phyloP scores from a whole-genome alignment of 768 basidiomycete species.

The Tephrocybe sp. region DNA sequence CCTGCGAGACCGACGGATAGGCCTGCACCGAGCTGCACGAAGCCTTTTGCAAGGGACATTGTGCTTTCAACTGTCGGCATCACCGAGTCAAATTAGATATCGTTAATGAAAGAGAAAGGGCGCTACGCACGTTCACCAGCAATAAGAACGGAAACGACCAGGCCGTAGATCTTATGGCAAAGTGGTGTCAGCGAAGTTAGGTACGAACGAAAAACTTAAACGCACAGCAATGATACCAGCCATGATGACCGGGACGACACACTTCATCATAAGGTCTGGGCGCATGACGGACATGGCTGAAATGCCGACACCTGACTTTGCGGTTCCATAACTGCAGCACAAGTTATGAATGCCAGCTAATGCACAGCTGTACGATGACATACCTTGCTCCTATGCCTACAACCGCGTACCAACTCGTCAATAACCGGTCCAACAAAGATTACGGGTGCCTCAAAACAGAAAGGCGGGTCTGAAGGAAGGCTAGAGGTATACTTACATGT shows the following conservation, averaged over 20 bases:
- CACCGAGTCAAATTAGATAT: neutral
- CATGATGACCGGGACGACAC: constrained; percentile 97
- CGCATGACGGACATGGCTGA: constrained; percentile 97
- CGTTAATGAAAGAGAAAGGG: neutral
- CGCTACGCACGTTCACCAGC: constrained; percentile 72
- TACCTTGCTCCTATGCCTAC: constrained; percentile 87
- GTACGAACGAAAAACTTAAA: constrained; percentile 20
- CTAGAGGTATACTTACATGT: constrained; percentile 67
- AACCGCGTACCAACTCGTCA: constrained; percentile 11
- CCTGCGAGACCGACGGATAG: constrained; percentile 92
- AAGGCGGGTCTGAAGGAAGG: neutral
- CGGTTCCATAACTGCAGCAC: constrained; percentile 85
- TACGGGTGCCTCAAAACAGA: neutral
- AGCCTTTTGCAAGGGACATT: constrained; percentile 93
- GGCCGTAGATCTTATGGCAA: constrained; percentile 80
- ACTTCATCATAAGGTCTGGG: constrained; percentile 98
- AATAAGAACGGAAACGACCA: constrained; percentile 99
- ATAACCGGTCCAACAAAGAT: neutral
- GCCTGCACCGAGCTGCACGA: constrained; percentile 93
- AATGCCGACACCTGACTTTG: constrained; percentile 98
- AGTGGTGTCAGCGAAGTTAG: neutral
- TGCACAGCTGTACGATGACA: constrained; percentile 22
- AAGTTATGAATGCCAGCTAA: constrained; percentile 13
- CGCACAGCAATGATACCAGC: constrained; percentile 99
- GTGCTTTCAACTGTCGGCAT: constrained; percentile 53